Evolutionary conservation across 768 basidiomycete genomes (phyloP), one percentile per base, ranked within the genome.

Genomic region (Rhodosporidiobolus odoratus): DNA sequence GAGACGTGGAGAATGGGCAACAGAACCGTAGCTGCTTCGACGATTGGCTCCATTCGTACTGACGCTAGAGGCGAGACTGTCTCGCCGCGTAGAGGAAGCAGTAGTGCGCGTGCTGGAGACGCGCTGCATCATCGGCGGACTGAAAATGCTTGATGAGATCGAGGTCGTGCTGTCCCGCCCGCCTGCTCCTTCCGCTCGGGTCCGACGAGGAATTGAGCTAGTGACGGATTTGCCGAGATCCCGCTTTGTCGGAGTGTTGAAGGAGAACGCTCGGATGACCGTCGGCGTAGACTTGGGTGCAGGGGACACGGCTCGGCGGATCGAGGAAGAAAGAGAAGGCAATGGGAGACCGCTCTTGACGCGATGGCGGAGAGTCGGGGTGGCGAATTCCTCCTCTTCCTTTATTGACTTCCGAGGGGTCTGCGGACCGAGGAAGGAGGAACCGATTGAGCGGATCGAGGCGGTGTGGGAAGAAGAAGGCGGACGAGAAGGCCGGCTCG

Each of bases 381-480:
- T 66, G 13, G 58, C 48, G 15, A 65, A 23, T 4, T 15, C 43
- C n/a, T 53, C 40, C 8, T 58, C 57, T 27, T n/a, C 4, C 16
- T 13, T 19, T 30, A 6, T 32, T 9, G 32, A 5, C 16, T 19
- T 56, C 32, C 32, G 54, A 30, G 54, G 54, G 16, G 34, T 56
- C 12, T 13, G 0, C 23, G 67, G 19, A 13, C 23, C 27, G 34
- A 58, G 25, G 57, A 48, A 7, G 38, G 52, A 12, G 2, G 34
- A 23, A 2, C 30, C 45, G 10, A 16, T 30, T 9, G 27, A 4
- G 9, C 21, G 5, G 52, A 6, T 8, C 27, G 52, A 27, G 21
- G 34, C 25, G 27, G 62, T 32, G 50, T 38, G 62, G n/a, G 52
- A 54, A 16, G 62, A 59, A 25, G 82, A 59, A 25, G 82, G 70